phyloP scores from a whole-genome alignment of 1,139 yeast genomes.

The Scheffersomyces illinoinensis region DNA sequence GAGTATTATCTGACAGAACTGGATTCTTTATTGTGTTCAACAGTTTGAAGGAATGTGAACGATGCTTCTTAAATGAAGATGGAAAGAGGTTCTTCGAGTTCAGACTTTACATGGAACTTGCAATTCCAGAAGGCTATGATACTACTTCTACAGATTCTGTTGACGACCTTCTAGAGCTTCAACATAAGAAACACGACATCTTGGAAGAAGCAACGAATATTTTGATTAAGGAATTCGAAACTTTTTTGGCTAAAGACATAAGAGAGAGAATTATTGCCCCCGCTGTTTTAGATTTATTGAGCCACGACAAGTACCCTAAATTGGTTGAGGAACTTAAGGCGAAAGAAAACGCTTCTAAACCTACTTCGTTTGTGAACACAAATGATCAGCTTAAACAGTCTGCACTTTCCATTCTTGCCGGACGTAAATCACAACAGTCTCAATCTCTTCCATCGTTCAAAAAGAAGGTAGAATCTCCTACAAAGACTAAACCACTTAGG shows the following conservation, averaged over 20 bases:
- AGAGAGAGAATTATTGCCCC: conserved; percentile 78
- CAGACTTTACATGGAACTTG: conserved; percentile 57
- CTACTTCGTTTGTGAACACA: conserved; percentile 14
- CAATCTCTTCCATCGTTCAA: conserved; percentile 33
- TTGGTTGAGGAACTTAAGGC: conserved; percentile 46
- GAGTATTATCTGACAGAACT: conserved; percentile 58
- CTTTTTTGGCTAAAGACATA: conserved; percentile 68
- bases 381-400: conserved; percentile 17
- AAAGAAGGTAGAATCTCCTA: conserved; percentile 32
- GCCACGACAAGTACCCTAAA: conserved; percentile 60
- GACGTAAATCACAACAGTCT: conserved; percentile 21
- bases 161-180: conserved; percentile 6
- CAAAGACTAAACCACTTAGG: conserved; percentile 16
- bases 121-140: conserved; percentile 38
- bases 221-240: conserved; percentile 63
- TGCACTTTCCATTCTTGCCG: conserved; percentile 31
- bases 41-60: conserved; percentile 60
- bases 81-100: conserved; percentile 54
- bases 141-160: conserved; percentile 6
- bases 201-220: conserved; percentile 61
- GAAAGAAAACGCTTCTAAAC: conserved; percentile 29
- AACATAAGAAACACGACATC: conserved; percentile 22
- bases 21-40: conserved; percentile 78
- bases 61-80: conserved; percentile 68
- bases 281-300: conserved; percentile 59